Conservation (phyloP, 176 grass and related monocot species). For the Triticum turgidum region DNA sequence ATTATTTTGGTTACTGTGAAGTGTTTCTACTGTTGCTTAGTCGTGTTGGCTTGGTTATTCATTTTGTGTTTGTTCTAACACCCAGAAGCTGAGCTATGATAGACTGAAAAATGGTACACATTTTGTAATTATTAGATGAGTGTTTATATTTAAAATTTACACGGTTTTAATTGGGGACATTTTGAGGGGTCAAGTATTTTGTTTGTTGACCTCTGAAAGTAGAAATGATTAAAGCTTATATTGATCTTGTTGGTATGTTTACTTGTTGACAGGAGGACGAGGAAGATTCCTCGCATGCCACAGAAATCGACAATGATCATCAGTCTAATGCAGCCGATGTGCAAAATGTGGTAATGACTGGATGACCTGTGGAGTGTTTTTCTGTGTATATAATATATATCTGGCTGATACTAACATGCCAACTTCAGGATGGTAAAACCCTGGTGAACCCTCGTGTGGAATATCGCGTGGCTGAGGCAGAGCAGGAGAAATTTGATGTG, state of each 20-base stretch:
- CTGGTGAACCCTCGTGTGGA: no score
- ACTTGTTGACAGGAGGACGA: slow-evolving; percentile 28
- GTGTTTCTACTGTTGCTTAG: no score
- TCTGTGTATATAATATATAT: no score
- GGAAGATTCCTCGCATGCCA: slow-evolving; percentile 18
- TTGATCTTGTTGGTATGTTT: slow-evolving; percentile 16
- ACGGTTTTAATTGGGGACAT: neutral
- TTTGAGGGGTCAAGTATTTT: neutral
- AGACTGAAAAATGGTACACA: neutral
- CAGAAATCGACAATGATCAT: neutral
- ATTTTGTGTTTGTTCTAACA: neutral
- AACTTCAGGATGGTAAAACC: no score
- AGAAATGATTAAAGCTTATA: neutral
- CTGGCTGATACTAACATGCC: no score
- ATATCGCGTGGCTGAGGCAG: no score
- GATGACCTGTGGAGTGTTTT: no score
- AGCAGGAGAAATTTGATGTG: no score
- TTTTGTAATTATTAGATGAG: neutral
- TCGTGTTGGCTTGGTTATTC: no score
- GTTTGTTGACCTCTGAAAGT: neutral
- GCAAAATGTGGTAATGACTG: no score
- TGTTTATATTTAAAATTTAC: neutral
- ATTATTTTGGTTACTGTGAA: no score
- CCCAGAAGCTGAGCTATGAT: neutral
- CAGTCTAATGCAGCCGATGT: no score